Percentiles rank a stretch among this genome's conserved stretches.
phyloP scores from a whole-genome alignment of 2,329 filamentous ascomycete species.

The Phialocephala subalpina region DNA sequence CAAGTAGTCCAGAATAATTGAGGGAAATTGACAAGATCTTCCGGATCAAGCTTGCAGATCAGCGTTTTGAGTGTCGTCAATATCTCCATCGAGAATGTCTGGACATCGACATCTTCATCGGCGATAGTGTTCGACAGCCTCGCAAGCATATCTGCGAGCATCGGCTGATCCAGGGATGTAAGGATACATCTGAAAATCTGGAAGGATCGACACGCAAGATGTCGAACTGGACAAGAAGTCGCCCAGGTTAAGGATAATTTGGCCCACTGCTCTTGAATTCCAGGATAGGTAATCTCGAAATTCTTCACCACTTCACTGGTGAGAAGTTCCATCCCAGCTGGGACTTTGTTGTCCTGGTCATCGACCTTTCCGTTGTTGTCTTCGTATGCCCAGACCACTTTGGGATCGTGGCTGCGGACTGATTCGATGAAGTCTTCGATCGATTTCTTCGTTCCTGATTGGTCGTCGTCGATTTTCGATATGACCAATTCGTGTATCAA shows the following conservation, averaged over 20 bases:
- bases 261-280: slow-evolving; percentile 90
- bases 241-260: slow-evolving; percentile 93
- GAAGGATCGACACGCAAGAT: slow-evolving; percentile 95
- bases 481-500: slow-evolving; percentile 96
- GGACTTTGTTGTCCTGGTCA: slow-evolving; percentile 80
- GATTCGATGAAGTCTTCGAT: slow-evolving; percentile 90
- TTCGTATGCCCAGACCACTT: slow-evolving; percentile 93
- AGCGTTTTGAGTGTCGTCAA: slow-evolving; percentile 92
- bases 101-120: slow-evolving; percentile 91
- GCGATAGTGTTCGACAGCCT: slow-evolving; percentile 96
- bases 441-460: slow-evolving; percentile 67
- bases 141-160: slow-evolving; percentile 97
- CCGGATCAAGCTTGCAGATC: slow-evolving; percentile 81
- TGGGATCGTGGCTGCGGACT: slow-evolving; percentile 82
- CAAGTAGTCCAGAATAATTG: slow-evolving; percentile 98
- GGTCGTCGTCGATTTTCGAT: slow-evolving; percentile 74
- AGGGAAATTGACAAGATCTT: slow-evolving; percentile 86
- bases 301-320: slow-evolving; percentile 84
- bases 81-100: slow-evolving; percentile 98
- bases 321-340: slow-evolving; percentile 85
- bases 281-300: slow-evolving; percentile 84
- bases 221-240: slow-evolving; percentile 93
- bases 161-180: slow-evolving; percentile 87
- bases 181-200: slow-evolving; percentile 96
- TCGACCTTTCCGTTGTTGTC: slow-evolving; percentile 85